Evolutionary conservation across 768 basidiomycete genomes (phyloP), one percentile per base, ranked within the genome.

Genomic region (Mycena alexandri): DNA sequence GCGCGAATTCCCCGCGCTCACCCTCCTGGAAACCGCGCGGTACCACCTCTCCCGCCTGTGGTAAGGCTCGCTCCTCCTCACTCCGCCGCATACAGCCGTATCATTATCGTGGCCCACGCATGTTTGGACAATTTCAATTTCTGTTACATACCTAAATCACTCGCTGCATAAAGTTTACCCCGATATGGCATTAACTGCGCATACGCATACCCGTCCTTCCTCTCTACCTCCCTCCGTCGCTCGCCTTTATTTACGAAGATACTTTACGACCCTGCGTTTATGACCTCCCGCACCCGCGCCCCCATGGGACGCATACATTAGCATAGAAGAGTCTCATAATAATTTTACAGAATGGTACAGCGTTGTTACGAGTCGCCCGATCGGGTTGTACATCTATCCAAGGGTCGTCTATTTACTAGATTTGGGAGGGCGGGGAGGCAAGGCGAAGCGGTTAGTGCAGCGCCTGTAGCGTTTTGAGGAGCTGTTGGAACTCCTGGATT

Each of bases 381-480:
- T 11, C 36, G 44, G 53, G 47, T 5, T 10, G 19, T 54, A 5
- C 42, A n/a, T 43, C 29, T 57, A n/a, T 41, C 25, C n/a, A 42
- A 24, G 54, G 21, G n/a, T 21, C 19, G 21, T 56, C 33, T 34
- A 17, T 24, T 54, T 14, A 17, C 41, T 21, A 11, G 8, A 12
- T 55, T 13, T 25, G 41, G 22, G 38, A 55, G 38, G 14, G 51
- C 29, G 29, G 29, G 24, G 21, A 29, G 25, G 48, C 6, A 3
- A 50, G n/a, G n/a, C n/a, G n/a, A 25, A 10, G 56, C 2, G 33
- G 34, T 81, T 67, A 86, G 68, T 86, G 84, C 43, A 84, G 54
- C 61, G 79, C 77, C 67, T 81, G 81, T 22, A 87, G 73, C 51
- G 79, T 79, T 65, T 85, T 86, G 33, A 87, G 68, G 6, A 83